Evolutionary conservation across 208 protist species (phyloP).

Genomic region (Wallacemonas sp.): DNA sequence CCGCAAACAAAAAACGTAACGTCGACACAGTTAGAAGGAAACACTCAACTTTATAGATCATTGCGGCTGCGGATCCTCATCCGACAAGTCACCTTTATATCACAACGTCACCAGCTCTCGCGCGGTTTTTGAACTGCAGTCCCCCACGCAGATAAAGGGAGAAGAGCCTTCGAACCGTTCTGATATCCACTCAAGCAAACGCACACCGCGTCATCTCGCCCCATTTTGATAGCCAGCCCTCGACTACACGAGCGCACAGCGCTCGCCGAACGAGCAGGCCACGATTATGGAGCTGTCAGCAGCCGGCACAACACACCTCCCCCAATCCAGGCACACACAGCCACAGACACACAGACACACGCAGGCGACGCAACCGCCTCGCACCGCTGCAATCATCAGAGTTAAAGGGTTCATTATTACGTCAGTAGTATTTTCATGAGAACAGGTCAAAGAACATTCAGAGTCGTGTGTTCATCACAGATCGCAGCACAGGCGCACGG

Average conservation of each 20-base stretch:
- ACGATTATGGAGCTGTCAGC: neutral
- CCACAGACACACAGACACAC: slow-evolving; percentile 4
- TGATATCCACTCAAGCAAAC: neutral
- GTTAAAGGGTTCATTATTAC: slow-evolving; percentile 45
- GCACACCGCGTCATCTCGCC: neutral
- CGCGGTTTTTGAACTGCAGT: slow-evolving; percentile 14
- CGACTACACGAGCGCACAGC: neutral
- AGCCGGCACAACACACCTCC: no score
- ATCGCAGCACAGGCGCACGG: neutral
- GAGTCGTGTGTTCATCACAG: slow-evolving; percentile 32
- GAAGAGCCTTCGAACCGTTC: slow-evolving; percentile 13
- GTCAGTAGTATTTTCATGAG: slow-evolving; percentile 27
- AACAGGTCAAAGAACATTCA: slow-evolving; percentile 33
- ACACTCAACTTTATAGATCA: no score
- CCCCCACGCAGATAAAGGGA: slow-evolving; percentile 8
- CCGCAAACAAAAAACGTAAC: no score
- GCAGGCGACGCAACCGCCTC: neutral
- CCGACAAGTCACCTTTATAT: no score
- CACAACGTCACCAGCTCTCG: no score
- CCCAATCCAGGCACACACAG: neutral
- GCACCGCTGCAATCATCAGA: no score
- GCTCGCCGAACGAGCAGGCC: neutral
- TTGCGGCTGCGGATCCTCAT: no score
- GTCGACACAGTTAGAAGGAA: no score
- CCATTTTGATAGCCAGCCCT: slow-evolving; percentile 5